These are phyloP conservation scores for Syzygium aqueum DNA, from an alignment of 345 rosid species.

Conservation along the genomic window DNA sequence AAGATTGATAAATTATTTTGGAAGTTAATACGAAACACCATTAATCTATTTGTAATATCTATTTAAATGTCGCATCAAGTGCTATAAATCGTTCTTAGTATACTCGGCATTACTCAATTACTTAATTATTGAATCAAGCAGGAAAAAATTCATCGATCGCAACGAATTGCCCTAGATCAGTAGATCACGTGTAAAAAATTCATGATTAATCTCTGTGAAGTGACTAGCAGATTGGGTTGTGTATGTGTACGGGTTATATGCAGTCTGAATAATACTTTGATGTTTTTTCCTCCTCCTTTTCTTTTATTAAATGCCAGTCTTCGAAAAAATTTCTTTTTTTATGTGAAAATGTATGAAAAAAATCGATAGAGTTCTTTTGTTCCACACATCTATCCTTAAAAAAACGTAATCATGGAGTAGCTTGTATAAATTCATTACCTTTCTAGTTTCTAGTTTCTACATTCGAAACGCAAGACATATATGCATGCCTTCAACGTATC, in stretches of 20 bases:
- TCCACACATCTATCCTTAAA: background rate
- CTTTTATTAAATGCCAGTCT: background rate
- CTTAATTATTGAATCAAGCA: accelerated
- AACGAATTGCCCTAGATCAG: background rate
- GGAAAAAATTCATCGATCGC: too few relatives aligned
- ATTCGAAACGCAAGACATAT: too few relatives aligned
- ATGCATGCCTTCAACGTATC: too few relatives aligned
- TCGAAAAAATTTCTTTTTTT: background rate
- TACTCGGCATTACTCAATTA: background rate
- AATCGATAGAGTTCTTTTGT: background rate
- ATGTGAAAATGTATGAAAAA: background rate
- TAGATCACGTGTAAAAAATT: background rate
- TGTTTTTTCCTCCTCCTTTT: background rate
- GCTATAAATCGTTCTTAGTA: background rate
- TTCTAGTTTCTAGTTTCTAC: too few relatives aligned
- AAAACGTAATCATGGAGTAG: background rate
- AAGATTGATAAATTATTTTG: background rate
- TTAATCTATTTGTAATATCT: background rate
- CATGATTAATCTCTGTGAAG: background rate
- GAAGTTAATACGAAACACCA: background rate
- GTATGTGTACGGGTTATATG: background rate
- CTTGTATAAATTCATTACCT: background rate
- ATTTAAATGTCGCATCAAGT: background rate
- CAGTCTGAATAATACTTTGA: background rate
- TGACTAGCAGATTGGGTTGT: background rate